Evolutionary conservation across 257 asterid genomes (phyloP), one percentile per base, ranked within the genome.

Genomic region (Datura wrightii): DNA sequence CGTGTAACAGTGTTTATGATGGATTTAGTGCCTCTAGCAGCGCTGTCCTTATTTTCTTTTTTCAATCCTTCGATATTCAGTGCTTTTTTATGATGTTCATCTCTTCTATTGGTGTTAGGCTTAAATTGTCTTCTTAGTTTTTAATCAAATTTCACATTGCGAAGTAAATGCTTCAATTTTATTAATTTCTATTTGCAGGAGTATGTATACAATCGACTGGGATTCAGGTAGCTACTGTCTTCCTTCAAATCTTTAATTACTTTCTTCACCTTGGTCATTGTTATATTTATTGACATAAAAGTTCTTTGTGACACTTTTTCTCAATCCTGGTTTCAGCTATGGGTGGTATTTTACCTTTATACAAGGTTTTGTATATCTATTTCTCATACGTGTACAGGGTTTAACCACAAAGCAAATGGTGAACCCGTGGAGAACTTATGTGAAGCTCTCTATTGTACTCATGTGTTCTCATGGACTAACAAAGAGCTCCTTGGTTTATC

Each of bases 391-490:
- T 82, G 65, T 92, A 24, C 98, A 94, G 72, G 99, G 99, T 69
- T 96, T 94, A 95, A 92, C 97, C 85, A 86, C 92, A 19, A 94
- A 96, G 94, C 96, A 93, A 91, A 96, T 94, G 98, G 98, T 94
- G 89, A 96, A 96, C 88, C 97, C 99, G 0, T 96, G 99, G 99
- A 91, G 88, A 67, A 96, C 93, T 4, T 96, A 96, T 84, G 92
- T 93, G 54, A 96, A 92, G 88, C 97, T 96, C 85, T 94, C 99
- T 1, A 97, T 92, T 24, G 99, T 93, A 67, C 96, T 96, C 24
- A 96, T 96, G 99, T 97, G 99, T 50, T 96, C 99, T 79, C 98
- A 96, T 83, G 98, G 99, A 79, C 86, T 96, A 44, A 96, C 99
- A 10, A 96, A 96, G 83, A 98, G 99, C 34, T 94, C 98, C 9